Evolutionary conservation across 176 grass and related monocot species (phyloP), one percentile per base, ranked within the genome.

Genomic region (Rhynchospora pubera): DNA sequence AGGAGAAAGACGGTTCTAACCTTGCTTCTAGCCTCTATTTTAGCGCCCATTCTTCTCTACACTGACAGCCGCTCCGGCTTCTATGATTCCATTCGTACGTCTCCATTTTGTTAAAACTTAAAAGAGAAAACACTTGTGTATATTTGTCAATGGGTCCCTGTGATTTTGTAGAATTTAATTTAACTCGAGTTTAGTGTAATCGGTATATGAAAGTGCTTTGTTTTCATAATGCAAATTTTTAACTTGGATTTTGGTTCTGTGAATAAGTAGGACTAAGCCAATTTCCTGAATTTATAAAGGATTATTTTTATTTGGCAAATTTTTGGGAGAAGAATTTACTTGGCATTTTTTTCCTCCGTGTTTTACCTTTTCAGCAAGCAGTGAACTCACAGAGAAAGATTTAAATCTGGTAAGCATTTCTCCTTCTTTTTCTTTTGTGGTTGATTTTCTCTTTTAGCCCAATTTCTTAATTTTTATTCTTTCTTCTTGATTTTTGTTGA

Each of bases 41-140:
- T 92, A 46, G 88, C 94, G 57, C 94, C 94, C 22, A 91, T 97
- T 83, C 77, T 92, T 48, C 85, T 94, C 79, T 97, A 86, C 85
- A 86, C 83, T 59, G 83, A 58, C 58, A 79, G 42, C 57, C 74
- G 78, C 78, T 53, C 89, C 22, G 43, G 1, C 30, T 79, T 90
- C 24, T 83, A 88, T 46, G 79, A 75, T 79, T 88, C 85, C 42
- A 78, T 65, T 53, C 74, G 92, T 97, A 90, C 68, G 85, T 57
- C 13, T 81, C 57, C 62, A 28, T 23, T 44, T 16, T 21, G 1
- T 32, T 0, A 23, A 2, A n/a, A n/a, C n/a, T n/a, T n/a, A n/a
- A n/a, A n/a, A 1, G 10, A 14, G 9, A 43, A 8, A 5, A n/a
- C 3, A 1, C 21, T 10, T 3, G 7, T 9, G 23, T 11, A 59